Base-by-base conservation (phyloP, 1,284 basidiomycete species). In the Microbotryum intermedium region DNA sequence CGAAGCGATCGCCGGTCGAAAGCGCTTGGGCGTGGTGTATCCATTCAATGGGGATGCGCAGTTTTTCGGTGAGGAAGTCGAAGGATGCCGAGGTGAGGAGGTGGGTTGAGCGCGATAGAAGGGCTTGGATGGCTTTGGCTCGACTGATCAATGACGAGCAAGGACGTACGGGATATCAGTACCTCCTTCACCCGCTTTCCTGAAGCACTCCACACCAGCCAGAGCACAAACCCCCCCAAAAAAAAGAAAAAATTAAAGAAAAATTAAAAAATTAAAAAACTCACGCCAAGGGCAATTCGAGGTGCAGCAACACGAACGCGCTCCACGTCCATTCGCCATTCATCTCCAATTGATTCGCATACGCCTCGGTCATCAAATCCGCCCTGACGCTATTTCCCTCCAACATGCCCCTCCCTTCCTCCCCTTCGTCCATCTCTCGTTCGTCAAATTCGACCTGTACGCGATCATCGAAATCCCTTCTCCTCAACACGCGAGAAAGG, bases 381-480 rank as follows among this genome's bases (percentile, higher is more conserved):
- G 92, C 92, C 53, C 80, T 84, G 2, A 85, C 84, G 73, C 87
- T 88, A 71, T 88, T 86, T 0, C 88, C 88, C 54, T 85, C 55
- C 81, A 20, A 78, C 76, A 11, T 56, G 47, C 16, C 34, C 34
- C 45, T 55, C 11, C 48, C 58, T 23, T 56, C 59, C 18, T 53
- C 53, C 46, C 76, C 79, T 18, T 78, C 78, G 13, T 78, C 78
- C 39, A 80, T 80, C 2, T 74, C 74, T 10, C 49, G 58, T 42
- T 73, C 74, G 61, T 74, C 53, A 42, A 72, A 69, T n/a, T 67
- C 66, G 20, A 77, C 75, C 39, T 76, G 64, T 45, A 72, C 67
- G 7, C 92, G 82, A 74, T 97, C 93, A 42, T 83, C 81, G 66
- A 95, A 88, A 73, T 97, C 92, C 28, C 92, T 82, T 52, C 86